Percentiles rank a stretch among this genome's conserved stretches.
Evolutionary conservation across 78 protist species (phyloP).

Genomic region (Dictyostelium firmibasis): DNA sequence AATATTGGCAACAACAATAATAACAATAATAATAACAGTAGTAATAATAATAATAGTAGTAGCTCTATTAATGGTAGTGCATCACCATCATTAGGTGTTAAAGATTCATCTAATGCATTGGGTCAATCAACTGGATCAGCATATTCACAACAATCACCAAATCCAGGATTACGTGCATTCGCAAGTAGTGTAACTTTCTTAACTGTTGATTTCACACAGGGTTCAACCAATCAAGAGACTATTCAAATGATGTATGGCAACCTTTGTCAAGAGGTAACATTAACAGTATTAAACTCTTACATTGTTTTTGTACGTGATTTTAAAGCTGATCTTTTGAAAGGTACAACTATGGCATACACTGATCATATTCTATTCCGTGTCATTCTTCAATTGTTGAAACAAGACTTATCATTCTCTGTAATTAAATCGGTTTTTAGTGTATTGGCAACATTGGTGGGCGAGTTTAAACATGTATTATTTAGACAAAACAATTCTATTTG

Average conservation of each 20-base stretch:
- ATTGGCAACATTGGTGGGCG: constrained; percentile 26
- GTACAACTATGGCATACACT: background rate
- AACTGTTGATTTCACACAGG: background rate
- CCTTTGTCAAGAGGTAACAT: constrained; percentile 18
- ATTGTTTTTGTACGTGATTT: background rate
- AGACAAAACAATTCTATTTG: constrained; percentile 37
- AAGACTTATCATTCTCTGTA: background rate
- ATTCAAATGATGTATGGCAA: constrained; percentile 22
- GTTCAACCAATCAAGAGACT: background rate
- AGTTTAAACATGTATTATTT: constrained; percentile 24
- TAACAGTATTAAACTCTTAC: constrained; percentile 30
- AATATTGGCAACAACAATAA: background rate
- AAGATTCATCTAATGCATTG: background rate
- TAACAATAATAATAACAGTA: background rate
- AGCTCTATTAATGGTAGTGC: background rate
- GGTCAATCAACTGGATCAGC: constrained; percentile 22
- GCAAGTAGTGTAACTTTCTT: background rate
- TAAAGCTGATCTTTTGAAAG: constrained; percentile 1
- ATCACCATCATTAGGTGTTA: background rate
- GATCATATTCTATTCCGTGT: constrained; percentile 10
- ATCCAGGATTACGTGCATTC: constrained; percentile 6
- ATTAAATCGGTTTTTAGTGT: background rate
- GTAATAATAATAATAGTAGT: background rate
- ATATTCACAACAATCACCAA: background rate
- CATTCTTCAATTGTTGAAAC: background rate